Conservation (phyloP, 345 rosid species). For the Salix dunnii region DNA sequence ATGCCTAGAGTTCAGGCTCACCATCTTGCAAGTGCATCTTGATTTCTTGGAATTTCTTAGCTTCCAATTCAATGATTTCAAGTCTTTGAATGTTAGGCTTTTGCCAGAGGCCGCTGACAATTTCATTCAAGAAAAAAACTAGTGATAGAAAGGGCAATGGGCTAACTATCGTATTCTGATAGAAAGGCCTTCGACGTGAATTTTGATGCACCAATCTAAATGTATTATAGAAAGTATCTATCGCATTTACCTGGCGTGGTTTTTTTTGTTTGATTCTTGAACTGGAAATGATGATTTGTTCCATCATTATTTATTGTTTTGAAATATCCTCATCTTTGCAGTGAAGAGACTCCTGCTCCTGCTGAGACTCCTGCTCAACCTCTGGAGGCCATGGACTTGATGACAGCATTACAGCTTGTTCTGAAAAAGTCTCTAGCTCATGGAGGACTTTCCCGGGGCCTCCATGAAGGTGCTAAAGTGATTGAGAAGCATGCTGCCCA, state of each 20-base stretch:
- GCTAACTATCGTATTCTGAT: too few species aligned
- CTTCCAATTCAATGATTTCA: neutral
- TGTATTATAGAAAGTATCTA: neutral
- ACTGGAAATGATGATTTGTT: neutral
- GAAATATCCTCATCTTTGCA: neutral
- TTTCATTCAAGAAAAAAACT: neutral
- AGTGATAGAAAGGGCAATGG: neutral
- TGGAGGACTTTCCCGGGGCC: conserved; percentile 63
- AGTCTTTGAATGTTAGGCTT: neutral
- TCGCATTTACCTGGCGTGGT: neutral
- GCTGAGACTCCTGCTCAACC: conserved; percentile 8
- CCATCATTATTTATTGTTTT: neutral
- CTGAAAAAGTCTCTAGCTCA: conserved; percentile 24
- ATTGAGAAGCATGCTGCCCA: conserved; percentile 73
- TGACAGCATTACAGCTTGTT: conserved; percentile 28
- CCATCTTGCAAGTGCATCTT: neutral
- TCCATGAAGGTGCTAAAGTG: conserved; percentile 72
- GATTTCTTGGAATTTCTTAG: neutral
- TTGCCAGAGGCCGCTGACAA: neutral
- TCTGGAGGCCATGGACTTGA: conserved; percentile 28
- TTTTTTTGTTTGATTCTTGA: neutral
- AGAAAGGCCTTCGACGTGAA: too few species aligned
- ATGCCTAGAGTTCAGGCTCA: neutral
- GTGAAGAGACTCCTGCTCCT: conserved; percentile 17
- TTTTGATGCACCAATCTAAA: neutral